These are phyloP conservation scores for Heritiera littoralis DNA, from an alignment of 345 rosid species.

Conservation along the genomic window DNA sequence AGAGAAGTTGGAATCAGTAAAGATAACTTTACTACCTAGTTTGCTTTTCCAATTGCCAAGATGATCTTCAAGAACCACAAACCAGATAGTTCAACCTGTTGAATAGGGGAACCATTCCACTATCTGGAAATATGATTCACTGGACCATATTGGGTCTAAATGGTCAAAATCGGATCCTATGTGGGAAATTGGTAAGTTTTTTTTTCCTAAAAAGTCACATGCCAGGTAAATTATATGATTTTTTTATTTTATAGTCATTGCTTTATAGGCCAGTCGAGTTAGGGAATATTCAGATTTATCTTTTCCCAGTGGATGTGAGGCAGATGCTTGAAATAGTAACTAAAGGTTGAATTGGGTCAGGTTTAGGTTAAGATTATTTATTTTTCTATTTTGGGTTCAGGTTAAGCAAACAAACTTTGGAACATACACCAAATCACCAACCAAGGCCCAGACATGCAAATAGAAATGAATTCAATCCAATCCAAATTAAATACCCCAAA, in stretches of 20 bases:
- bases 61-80: slow-evolving; percentile 11
- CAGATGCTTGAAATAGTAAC: not conserved
- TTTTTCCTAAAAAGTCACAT: not conserved
- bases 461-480: slow-evolving; percentile 9
- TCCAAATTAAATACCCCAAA: slow-evolving; percentile 7
- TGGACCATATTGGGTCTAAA: not conserved
- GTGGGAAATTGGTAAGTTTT: not conserved
- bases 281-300: not conserved
- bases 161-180: not conserved
- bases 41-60: not conserved
- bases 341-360: not conserved
- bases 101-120: not conserved
- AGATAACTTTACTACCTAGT: slow-evolving; percentile 15
- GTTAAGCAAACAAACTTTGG: not conserved
- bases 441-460: slow-evolving; percentile 2
- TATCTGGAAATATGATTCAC: not conserved
- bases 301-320: not conserved
- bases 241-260: not conserved
- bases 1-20: not conserved
- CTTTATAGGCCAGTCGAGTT: not conserved
- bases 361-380: not conserved
- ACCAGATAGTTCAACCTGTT: not conserved
- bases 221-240: not conserved
- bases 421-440: slow-evolving; percentile 11
- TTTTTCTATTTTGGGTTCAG: not conserved